Conservation (phyloP, 2,329 filamentous ascomycete genomes). For the Hymenoscyphus albidus region DNA sequence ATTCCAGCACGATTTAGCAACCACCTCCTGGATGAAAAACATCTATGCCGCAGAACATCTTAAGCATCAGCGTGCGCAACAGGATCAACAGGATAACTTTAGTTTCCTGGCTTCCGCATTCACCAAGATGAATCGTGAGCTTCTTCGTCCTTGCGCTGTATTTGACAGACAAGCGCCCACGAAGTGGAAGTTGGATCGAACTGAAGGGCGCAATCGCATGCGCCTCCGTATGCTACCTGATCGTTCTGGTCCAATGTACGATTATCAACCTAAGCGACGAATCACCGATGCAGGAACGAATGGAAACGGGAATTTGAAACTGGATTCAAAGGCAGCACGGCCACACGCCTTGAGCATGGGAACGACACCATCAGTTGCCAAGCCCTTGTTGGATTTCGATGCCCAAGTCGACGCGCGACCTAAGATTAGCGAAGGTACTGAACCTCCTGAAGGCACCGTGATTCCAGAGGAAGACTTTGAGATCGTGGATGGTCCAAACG, state of each 20-base stretch:
- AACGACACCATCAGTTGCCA: slow-evolving; percentile 15
- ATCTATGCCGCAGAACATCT: slow-evolving; percentile 89
- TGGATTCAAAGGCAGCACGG: slow-evolving; percentile 30
- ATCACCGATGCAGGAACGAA: slow-evolving; percentile 41
- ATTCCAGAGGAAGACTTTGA: slow-evolving; percentile 83
- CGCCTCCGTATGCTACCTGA: slow-evolving; percentile 82
- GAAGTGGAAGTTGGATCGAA: slow-evolving; percentile 93
- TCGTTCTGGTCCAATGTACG: slow-evolving; percentile 60
- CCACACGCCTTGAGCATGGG: slow-evolving; percentile 14
- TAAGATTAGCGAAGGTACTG: slow-evolving; percentile 11
- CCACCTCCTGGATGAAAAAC: slow-evolving; percentile 90
- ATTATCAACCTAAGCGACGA: slow-evolving; percentile 82
- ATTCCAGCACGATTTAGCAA: slow-evolving; percentile 79
- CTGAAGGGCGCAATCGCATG: slow-evolving; percentile 94
- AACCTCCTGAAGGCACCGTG: slow-evolving; percentile 24
- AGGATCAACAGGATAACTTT: slow-evolving; percentile 91
- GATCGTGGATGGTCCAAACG: slow-evolving; percentile 88
- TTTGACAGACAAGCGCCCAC: slow-evolving; percentile 61
- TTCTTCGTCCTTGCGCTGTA: slow-evolving; percentile 76
- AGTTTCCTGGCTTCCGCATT: slow-evolving; percentile 73
- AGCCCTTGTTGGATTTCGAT: slow-evolving; percentile 17
- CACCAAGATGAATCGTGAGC: slow-evolving; percentile 71
- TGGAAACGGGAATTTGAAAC: slow-evolving; percentile 35
- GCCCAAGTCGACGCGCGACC: slow-evolving; percentile 14
- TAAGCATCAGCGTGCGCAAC: slow-evolving; percentile 82